Evolutionary conservation across 2,329 filamentous ascomycete species (phyloP).

Genomic region (Claviceps sp.): DNA sequence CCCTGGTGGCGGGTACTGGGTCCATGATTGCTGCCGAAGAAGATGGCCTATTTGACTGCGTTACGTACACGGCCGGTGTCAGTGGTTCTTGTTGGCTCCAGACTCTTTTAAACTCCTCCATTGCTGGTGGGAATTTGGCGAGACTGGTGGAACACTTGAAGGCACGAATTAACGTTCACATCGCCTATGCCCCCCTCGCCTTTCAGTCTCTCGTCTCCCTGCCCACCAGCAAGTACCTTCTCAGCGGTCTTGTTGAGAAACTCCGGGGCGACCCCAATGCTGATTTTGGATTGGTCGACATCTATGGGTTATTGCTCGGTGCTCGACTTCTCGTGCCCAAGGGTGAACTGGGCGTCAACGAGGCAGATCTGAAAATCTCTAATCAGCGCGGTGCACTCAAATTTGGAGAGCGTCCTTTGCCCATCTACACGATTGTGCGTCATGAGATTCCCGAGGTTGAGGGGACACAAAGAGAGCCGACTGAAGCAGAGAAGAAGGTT

Average conservation of each 20-base stretch:
- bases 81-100: conserved; percentile 96
- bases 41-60: conserved; percentile 82
- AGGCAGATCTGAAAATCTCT: conserved; percentile 78
- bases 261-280: conserved; percentile 58
- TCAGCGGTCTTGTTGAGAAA: conserved; percentile 84
- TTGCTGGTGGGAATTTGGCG: conserved; percentile 54
- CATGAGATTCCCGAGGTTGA: conserved; percentile 71
- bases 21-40: conserved; percentile 76
- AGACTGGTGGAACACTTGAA: conserved; percentile 76
- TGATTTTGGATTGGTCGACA: conserved; percentile 80
- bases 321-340: conserved; percentile 72
- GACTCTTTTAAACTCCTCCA: conserved; percentile 61
- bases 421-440: conserved; percentile 89
- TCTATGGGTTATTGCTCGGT: conserved; percentile 78
- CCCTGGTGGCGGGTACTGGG: conserved; percentile 79
- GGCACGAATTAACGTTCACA: conserved; percentile 69
- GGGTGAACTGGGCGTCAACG: conserved; percentile 61
- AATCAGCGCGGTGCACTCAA: conserved; percentile 68
- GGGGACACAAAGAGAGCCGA: conserved; percentile 17
- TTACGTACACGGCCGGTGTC: conserved; percentile 89
- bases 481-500: conserved; percentile 25
- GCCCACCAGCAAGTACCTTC: conserved; percentile 83
- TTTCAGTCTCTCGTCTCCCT: conserved; percentile 71
- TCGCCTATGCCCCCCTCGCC: conserved; percentile 80
- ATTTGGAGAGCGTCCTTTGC: conserved; percentile 69